Evolutionary conservation across 177 flowering plant genomes (phyloP).

Genomic region (Telopea speciosissima): DNA sequence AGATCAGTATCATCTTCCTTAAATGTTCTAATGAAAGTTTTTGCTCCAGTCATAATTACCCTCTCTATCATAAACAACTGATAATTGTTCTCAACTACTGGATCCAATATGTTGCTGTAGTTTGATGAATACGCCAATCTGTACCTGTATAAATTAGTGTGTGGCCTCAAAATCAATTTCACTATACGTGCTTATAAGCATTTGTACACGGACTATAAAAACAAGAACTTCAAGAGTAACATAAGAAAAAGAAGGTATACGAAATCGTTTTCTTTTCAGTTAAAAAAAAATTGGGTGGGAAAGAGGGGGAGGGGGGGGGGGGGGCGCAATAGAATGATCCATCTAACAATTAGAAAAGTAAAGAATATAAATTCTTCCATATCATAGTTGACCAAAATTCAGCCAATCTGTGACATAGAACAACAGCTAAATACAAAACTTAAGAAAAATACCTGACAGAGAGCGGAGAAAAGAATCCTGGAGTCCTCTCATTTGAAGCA

Average conservation of each 20-base stretch:
- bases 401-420: not conserved
- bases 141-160: constrained; percentile 49
- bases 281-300: too few species aligned
- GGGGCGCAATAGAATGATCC: too few species aligned
- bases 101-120: constrained; percentile 74
- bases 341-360: not conserved
- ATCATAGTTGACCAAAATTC: not conserved
- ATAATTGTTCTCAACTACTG: constrained; percentile 81
- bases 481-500: constrained; percentile 93
- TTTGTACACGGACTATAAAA: not conserved
- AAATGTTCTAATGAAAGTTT: constrained; percentile 67
- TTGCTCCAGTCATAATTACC: constrained; percentile 77
- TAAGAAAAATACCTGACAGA: constrained; percentile 48
- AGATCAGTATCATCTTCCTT: constrained; percentile 72
- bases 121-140: constrained; percentile 83
- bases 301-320: too few species aligned
- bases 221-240: not conserved
- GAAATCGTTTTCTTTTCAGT: too few species aligned
- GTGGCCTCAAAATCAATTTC: not conserved
- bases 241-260: not conserved
- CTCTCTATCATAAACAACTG: constrained; percentile 93
- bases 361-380: not conserved
- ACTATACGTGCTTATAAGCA: not conserved
- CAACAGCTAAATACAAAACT: not conserved
- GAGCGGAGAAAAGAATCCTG: constrained; percentile 85